Conservation (phyloP, 495 filamentous ascomycete species). For the Tuber borchii region DNA sequence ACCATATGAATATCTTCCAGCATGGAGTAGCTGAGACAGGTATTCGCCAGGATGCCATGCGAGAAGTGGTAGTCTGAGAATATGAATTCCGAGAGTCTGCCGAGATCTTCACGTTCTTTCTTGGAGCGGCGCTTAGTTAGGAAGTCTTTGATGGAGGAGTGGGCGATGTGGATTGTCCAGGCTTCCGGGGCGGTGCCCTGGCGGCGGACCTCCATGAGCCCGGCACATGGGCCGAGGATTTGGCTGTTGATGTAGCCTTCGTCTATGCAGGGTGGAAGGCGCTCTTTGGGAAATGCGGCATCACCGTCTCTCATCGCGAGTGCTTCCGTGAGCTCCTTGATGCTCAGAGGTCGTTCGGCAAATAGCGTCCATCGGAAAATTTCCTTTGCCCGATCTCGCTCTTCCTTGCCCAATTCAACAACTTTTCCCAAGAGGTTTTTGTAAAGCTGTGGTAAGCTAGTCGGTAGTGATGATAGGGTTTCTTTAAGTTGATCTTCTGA, state of each 20-base stretch:
- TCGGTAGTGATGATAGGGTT: constrained; percentile 12
- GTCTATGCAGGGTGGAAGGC: constrained; percentile 4
- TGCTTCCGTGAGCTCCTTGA: constrained; percentile 37
- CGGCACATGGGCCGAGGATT: constrained; percentile 9
- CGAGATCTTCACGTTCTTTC: not conserved
- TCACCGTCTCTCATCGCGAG: constrained; percentile 22
- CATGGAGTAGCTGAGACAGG: constrained; percentile 4
- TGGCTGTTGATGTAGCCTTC: not conserved
- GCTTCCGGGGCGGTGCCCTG: constrained; percentile 7
- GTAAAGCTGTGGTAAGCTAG: constrained; percentile 1
- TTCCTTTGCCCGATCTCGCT: constrained; percentile 21
- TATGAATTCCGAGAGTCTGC: not conserved
- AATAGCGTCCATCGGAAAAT: constrained; percentile 41
- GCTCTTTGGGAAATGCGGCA: constrained; percentile 8
- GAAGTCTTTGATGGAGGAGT: constrained; percentile 39
- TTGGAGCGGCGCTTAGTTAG: constrained; percentile 7
- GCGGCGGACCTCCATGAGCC: constrained; percentile 5
- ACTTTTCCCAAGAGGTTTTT: constrained; percentile 7
- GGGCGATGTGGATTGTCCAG: constrained; percentile 34
- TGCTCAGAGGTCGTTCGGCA: constrained; percentile 37
- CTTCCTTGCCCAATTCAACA: not conserved
- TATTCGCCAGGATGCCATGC: not conserved
- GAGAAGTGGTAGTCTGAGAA: not conserved
- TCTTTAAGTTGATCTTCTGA: constrained; percentile 14
- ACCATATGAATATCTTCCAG: not conserved